These are phyloP conservation scores for Yamadazyma siamensis DNA, from an alignment of 1,139 yeast species.

Conservation along the genomic window DNA sequence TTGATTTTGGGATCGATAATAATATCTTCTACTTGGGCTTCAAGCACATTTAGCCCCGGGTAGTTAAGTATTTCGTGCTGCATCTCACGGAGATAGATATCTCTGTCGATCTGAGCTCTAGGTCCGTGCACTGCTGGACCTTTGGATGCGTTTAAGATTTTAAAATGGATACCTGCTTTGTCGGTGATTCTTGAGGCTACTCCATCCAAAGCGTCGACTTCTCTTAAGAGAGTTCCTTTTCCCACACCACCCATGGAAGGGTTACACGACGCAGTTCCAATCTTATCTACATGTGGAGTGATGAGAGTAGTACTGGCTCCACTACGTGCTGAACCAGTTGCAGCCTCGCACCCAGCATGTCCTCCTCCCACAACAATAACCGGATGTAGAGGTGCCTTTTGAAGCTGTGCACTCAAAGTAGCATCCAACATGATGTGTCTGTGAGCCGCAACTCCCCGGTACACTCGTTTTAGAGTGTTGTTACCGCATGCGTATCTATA, in stretches of 20 bases:
- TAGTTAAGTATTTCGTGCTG: slow-evolving; percentile 61
- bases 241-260: slow-evolving; percentile 99
- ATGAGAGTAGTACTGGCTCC: slow-evolving; percentile 73
- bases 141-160: slow-evolving; percentile 77
- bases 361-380: slow-evolving; percentile 96
- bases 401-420: slow-evolving; percentile 33
- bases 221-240: slow-evolving; percentile 87
- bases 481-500: no score
- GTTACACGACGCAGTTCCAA: slow-evolving; percentile 95
- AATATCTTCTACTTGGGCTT: slow-evolving; percentile 85
- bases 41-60: slow-evolving; percentile 55
- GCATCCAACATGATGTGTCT: slow-evolving; percentile 30
- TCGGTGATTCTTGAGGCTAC: slow-evolving; percentile 83
- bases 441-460: neutral
- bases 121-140: slow-evolving; percentile 99
- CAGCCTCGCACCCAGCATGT: slow-evolving; percentile 98
- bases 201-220: slow-evolving; percentile 96
- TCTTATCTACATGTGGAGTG: slow-evolving; percentile 70
- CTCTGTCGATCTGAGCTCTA: slow-evolving; percentile 90
- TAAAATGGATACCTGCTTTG: slow-evolving; percentile 89
- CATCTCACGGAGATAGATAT: slow-evolving; percentile 77
- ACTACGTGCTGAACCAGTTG: slow-evolving; percentile 84
- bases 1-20: slow-evolving; percentile 49
- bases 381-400: slow-evolving; percentile 43
- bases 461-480: neutral